A percentile compares a stretch with the other conserved stretches of the same genome.
These are phyloP conservation scores for Termitomyces sp. DNA, from an alignment of 768 basidiomycete genomes.

Conservation along the genomic window DNA sequence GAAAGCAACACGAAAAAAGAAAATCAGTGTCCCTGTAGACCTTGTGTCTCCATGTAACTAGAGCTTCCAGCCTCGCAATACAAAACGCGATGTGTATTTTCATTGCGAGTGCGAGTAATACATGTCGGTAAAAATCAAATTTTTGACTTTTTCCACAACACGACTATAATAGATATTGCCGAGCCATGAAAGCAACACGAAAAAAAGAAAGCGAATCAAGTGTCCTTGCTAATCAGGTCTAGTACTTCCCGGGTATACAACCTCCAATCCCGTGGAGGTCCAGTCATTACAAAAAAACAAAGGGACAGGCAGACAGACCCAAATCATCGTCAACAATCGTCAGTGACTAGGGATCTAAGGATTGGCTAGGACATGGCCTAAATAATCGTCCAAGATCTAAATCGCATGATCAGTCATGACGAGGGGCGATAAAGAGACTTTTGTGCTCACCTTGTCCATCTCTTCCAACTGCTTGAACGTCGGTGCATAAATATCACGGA, in stretches of 20 bases:
- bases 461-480: slow-evolving; percentile 73
- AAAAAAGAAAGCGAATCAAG: neutral
- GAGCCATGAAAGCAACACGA: neutral
- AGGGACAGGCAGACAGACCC: neutral
- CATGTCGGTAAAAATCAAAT: too few relatives aligned
- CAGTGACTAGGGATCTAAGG: neutral
- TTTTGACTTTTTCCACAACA: too few relatives aligned
- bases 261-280: neutral
- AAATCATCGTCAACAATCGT: neutral
- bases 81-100: too few relatives aligned
- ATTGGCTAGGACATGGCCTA: slow-evolving; percentile 7
- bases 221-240: neutral
- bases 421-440: too few relatives aligned
- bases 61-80: too few relatives aligned
- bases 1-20: neutral
- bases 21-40: neutral
- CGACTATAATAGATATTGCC: too few relatives aligned
- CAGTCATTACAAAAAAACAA: neutral
- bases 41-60: too few relatives aligned
- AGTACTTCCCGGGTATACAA: neutral
- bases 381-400: slow-evolving; percentile 14
- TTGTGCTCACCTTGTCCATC: slow-evolving; percentile 75
- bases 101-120: too few relatives aligned
- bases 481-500: slow-evolving; percentile 64
- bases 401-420: neutral